Evolutionary conservation across 148 eudicot genomes (phyloP).

Genomic region (Beta vulgaris): DNA sequence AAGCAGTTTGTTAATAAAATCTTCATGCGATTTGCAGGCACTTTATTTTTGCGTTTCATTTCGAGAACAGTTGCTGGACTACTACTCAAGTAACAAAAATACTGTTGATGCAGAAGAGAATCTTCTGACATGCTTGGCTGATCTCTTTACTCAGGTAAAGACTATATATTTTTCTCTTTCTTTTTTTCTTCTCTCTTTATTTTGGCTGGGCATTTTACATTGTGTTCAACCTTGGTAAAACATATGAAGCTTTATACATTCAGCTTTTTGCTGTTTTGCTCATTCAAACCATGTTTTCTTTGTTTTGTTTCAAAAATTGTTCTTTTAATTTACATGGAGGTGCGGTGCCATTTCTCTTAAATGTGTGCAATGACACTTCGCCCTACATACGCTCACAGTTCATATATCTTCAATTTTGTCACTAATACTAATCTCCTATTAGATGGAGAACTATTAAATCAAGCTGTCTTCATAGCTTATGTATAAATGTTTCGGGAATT

Average conservation of each 20-base stretch:
- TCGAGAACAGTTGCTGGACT: slow-evolving; percentile 80
- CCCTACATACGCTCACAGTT: neutral
- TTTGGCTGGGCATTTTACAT: neutral
- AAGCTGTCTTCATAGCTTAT: neutral
- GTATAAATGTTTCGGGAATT: neutral
- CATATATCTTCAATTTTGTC: no score
- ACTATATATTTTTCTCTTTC: neutral
- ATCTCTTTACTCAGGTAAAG: slow-evolving; percentile 78
- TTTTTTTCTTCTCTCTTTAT: no score
- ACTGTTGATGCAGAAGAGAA: slow-evolving; percentile 74
- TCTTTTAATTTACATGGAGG: neutral
- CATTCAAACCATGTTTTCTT: neutral
- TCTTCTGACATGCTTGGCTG: slow-evolving; percentile 84
- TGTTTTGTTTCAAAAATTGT: neutral
- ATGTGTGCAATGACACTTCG: neutral
- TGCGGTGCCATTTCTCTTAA: neutral
- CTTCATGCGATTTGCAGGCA: slow-evolving; percentile 48
- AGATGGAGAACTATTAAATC: neutral
- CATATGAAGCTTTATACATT: neutral
- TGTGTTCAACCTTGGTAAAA: neutral
- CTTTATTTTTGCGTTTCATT: slow-evolving; percentile 88
- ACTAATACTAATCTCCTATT: no score
- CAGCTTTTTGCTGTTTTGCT: neutral
- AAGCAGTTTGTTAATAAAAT: neutral
- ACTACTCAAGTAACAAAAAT: slow-evolving; percentile 60